A percentile compares a stretch with the other conserved stretches of the same genome.
phyloP scores from a whole-genome alignment of 2,329 filamentous ascomycete species.

The Calonectria pauciramosa region DNA sequence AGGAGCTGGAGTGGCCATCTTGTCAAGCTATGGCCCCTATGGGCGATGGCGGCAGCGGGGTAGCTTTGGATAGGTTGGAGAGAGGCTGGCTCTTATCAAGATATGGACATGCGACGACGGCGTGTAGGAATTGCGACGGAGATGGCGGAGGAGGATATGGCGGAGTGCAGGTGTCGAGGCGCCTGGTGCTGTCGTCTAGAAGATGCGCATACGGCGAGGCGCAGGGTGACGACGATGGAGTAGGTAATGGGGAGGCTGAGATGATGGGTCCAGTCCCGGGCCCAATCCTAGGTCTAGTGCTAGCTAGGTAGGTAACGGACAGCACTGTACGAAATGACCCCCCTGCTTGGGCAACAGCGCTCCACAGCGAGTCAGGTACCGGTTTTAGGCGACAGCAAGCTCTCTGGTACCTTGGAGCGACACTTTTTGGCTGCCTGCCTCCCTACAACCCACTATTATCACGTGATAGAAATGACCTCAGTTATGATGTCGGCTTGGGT shows the following conservation, averaged over 20 bases:
- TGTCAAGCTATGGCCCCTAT: constrained; percentile 41
- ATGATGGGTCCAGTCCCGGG: constrained; percentile 41
- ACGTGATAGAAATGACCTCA: constrained; percentile 32
- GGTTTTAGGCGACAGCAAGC: constrained; percentile 39
- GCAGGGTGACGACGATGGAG: constrained; percentile 47
- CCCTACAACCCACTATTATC: constrained; percentile 15
- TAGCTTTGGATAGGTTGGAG: constrained; percentile 45
- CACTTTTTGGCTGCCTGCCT: constrained; percentile 1
- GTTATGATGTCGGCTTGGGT: neutral
- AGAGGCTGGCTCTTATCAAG: constrained; percentile 40
- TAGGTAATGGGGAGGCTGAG: constrained; percentile 46
- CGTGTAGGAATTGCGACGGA: constrained; percentile 31
- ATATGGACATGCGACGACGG: constrained; percentile 43
- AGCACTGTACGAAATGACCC: constrained; percentile 24
- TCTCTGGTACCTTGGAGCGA: constrained; percentile 26
- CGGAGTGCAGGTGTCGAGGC: constrained; percentile 30
- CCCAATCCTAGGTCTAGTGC: constrained; percentile 34
- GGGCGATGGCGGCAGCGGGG: constrained; percentile 44
- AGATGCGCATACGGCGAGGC: constrained; percentile 44
- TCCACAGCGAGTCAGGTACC: constrained; percentile 33
- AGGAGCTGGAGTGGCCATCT: constrained; percentile 69
- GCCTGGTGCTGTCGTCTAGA: constrained; percentile 38
- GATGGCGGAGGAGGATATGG: constrained; percentile 31
- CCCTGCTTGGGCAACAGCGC: constrained; percentile 25
- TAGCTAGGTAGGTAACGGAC: constrained; percentile 32